A percentile compares a stretch with the other conserved stretches of the same genome.
Conservation (phyloP, 1,284 basidiomycete species). For the Kwoniella shivajii region DNA sequence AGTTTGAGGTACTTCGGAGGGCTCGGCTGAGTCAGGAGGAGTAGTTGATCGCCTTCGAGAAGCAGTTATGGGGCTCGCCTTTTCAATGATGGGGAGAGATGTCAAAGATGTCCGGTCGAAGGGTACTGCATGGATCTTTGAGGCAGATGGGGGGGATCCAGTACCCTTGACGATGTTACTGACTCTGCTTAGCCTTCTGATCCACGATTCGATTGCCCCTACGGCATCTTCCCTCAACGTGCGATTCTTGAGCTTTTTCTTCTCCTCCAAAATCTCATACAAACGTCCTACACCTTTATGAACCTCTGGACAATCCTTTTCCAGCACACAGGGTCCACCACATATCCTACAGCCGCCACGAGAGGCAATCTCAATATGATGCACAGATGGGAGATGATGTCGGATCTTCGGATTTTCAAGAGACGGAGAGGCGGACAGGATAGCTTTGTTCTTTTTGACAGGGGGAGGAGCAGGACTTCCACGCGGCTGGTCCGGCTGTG, state of each 20-base stretch:
- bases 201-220: conserved; percentile 36
- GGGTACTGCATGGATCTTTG: too few relatives aligned
- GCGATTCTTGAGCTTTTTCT: conserved; percentile 14
- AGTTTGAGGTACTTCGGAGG: not conserved
- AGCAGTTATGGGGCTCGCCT: not conserved
- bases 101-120: too few relatives aligned
- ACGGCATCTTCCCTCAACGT: conserved; percentile 13
- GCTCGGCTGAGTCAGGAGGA: not conserved
- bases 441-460: not conserved
- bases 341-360: conserved; percentile 30
- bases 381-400: not conserved
- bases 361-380: not conserved
- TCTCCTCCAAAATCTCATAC: conserved; percentile 16
- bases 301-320: conserved; percentile 39
- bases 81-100: too few relatives aligned
- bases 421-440: not conserved
- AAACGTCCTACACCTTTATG: conserved; percentile 27
- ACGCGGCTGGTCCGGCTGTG: too few relatives aligned
- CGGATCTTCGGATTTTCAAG: not conserved
- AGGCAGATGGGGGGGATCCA: not conserved
- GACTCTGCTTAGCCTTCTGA: conserved; percentile 24
- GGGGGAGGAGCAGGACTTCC: too few relatives aligned
- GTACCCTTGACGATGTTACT: conserved; percentile 23
- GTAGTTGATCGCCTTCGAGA: not conserved
- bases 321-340: conserved; percentile 23